These are phyloP conservation scores for Claviceps pazoutovae DNA, from an alignment of 2,329 filamentous ascomycete species.

Conservation along the genomic window DNA sequence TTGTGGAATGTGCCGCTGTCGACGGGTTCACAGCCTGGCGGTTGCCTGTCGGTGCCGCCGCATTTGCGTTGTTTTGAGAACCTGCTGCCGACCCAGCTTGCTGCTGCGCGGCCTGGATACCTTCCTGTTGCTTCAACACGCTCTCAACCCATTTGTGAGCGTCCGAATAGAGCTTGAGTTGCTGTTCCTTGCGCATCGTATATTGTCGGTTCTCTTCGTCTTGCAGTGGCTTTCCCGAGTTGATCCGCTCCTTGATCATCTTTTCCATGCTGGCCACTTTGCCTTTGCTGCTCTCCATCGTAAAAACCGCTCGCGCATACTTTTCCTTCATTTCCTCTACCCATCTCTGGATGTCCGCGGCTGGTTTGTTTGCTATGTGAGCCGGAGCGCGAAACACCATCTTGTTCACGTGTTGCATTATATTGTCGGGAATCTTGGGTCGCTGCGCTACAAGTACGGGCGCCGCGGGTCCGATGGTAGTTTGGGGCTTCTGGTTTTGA, in stretches of 20 bases:
- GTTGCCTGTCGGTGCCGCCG: constrained; percentile 12
- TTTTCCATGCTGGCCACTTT: constrained; percentile 29
- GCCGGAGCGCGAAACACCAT: constrained; percentile 33
- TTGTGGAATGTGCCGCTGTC: constrained; percentile 9
- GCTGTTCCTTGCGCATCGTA: constrained; percentile 28
- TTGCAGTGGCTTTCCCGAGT: constrained; percentile 28
- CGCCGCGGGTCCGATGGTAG: not conserved
- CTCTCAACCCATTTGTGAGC: constrained; percentile 33
- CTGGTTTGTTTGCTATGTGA: constrained; percentile 26
- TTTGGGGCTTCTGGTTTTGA: constrained; percentile 11
- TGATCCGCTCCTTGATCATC: constrained; percentile 26
- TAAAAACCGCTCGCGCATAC: constrained; percentile 33
- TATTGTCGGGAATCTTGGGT: constrained; percentile 26
- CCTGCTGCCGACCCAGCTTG: not conserved
- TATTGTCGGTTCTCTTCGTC: constrained; percentile 33
- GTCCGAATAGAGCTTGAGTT: constrained; percentile 31
- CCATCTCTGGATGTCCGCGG: constrained; percentile 34
- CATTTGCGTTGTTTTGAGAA: constrained; percentile 10
- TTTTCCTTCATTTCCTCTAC: constrained; percentile 31
- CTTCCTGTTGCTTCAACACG: constrained; percentile 32
- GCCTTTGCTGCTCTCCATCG: constrained; percentile 33
- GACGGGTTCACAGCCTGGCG: constrained; percentile 13
- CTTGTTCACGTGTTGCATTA: constrained; percentile 32
- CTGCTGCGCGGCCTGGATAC: constrained; percentile 16
- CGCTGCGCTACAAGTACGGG: constrained; percentile 11